phyloP scores from a whole-genome alignment of 805 yeast genomes.

The Lachancea sp. region DNA sequence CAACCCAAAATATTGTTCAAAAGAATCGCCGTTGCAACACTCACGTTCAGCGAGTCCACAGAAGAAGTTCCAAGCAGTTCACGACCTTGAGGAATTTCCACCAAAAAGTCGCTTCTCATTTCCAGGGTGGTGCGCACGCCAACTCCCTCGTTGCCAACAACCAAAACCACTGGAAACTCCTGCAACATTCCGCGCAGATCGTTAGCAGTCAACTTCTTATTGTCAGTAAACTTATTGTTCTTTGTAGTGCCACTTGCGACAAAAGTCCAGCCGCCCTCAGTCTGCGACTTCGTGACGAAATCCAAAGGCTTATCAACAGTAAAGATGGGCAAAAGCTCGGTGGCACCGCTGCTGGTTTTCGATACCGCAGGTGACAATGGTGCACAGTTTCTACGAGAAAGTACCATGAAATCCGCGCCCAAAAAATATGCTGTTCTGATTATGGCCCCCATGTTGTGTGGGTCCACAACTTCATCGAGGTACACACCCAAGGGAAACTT shows the following conservation, averaged over 20 bases:
- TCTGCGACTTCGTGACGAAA: slow-evolving; percentile 51
- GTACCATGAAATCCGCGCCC: slow-evolving; percentile 73
- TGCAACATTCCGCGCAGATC: slow-evolving; percentile 42
- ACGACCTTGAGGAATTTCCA: slow-evolving; percentile 30
- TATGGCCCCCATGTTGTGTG: slow-evolving; percentile 83
- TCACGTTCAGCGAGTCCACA: slow-evolving; percentile 81
- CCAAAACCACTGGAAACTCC: slow-evolving; percentile 56
- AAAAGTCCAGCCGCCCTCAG: slow-evolving; percentile 61
- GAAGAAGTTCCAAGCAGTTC: slow-evolving; percentile 8
- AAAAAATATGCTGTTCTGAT: slow-evolving; percentile 71
- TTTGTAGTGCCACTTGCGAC: slow-evolving; percentile 49
- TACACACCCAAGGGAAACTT: slow-evolving; percentile 62
- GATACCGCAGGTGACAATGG: slow-evolving; percentile 69
- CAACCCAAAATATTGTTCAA: slow-evolving; percentile 31
- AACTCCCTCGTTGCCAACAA: slow-evolving; percentile 79
- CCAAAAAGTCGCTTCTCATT: slow-evolving; percentile 46
- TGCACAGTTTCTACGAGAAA: slow-evolving; percentile 67
- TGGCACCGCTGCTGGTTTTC: slow-evolving; percentile 80
- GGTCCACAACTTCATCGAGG: slow-evolving; percentile 76
- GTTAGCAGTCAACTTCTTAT: slow-evolving; percentile 35
- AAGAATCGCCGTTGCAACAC: slow-evolving; percentile 78
- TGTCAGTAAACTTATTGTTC: slow-evolving; percentile 29
- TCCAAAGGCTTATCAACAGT: slow-evolving; percentile 50
- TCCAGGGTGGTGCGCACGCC: slow-evolving; percentile 69
- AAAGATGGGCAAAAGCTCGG: slow-evolving; percentile 63